Base-by-base conservation (phyloP, 1,284 basidiomycete genomes). In the Blastosporella zonata region DNA sequence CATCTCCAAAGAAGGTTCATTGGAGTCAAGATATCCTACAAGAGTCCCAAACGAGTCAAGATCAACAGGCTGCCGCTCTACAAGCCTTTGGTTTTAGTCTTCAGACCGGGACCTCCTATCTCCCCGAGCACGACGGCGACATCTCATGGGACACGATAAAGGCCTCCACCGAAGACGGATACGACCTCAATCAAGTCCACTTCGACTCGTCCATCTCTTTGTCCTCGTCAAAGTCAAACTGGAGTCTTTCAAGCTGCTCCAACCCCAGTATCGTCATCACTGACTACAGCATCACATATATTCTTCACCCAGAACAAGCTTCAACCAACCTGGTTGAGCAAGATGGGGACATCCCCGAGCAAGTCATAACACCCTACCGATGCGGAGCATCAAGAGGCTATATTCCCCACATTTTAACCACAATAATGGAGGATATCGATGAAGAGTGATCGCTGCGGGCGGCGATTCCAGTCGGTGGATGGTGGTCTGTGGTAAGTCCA, bases 81-180 rank as follows among this genome's bases (percentile, higher is more conserved):
- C n/a, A n/a, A 15, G 9, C 23, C 10, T 20, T 43, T 13, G 39
- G 47, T 1, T 43, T 48, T 15, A 43, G 37, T n/a, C 2, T 18
- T 9, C 15, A 48, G 25, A 48, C 33, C 12, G 47, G 47, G 12
- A 10, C 6, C 47, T 48, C 47, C 34, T 43, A 48, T 48, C 20
- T 48, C 6, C 40, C 23, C 17, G 47, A 48, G 7, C 39, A 12
- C 17, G 27, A 12, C 10, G 47, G 47, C 8, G 34, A 48, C 28
- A 37, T 48, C 3, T 48, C 47, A 13, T 43, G 34, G 40, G 47
- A 48, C 35, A 48, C 47, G 0, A 48, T 48, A 15, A 18, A 17
- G 17, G 40, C 40, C 2, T 31, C 29, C 13, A 43, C 47, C 9
- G 47, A 48, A 36, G 47, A 48, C 3, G 47, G 34, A 29, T 40